Evolutionary conservation across 2,329 filamentous ascomycete species (phyloP), one percentile per base, ranked within the genome.

Genomic region (Pseudogymnoascus sp.): DNA sequence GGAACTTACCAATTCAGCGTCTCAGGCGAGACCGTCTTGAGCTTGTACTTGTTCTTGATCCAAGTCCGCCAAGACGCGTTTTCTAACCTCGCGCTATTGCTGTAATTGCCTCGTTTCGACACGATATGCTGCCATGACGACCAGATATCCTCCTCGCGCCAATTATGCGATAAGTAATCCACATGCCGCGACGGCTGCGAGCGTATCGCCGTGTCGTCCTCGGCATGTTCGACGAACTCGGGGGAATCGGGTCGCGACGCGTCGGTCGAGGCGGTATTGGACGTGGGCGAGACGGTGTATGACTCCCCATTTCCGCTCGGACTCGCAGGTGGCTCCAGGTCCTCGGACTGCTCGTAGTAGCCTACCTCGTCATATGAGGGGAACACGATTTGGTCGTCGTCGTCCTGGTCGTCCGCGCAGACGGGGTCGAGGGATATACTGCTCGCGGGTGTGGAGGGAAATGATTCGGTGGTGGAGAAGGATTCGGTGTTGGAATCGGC

Each of bases 61-160:
- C 94, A 97, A 1, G 92, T 94, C 72, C 94, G 84, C 94, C 94
- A 99, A 0, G 92, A 96, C 2, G 94, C 94, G 75, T 99, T 97
- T 75, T 97, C 94, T 31, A 97, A 76, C 59, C 94, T 82, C 35
- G 87, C 87, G 36, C 89, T 84, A 73, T 97, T 93, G 68, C 85
- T 86, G 67, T 95, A 95, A 61, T 90, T 84, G 64, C 85, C 86
- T 69, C 88, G 82, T 70, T 91, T 89, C 29, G 89, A 87, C 13
- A 92, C 86, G 68, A 97, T 91, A 72, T 96, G 94, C 72, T 92
- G 87, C 94, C 94, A 97, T 1, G 93, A 97, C 5, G 90, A 88
- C 92, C 92, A 97, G 13, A 97, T 95, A 75, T 99, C 94, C 75
- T 97, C 93, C 75, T 97, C 92, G 65, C 84, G 86, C 94, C 94